Percentiles rank a stretch among this genome's conserved stretches.
phyloP scores from a whole-genome alignment of 2,329 filamentous ascomycete genomes.

The Simplicillium sp. region DNA sequence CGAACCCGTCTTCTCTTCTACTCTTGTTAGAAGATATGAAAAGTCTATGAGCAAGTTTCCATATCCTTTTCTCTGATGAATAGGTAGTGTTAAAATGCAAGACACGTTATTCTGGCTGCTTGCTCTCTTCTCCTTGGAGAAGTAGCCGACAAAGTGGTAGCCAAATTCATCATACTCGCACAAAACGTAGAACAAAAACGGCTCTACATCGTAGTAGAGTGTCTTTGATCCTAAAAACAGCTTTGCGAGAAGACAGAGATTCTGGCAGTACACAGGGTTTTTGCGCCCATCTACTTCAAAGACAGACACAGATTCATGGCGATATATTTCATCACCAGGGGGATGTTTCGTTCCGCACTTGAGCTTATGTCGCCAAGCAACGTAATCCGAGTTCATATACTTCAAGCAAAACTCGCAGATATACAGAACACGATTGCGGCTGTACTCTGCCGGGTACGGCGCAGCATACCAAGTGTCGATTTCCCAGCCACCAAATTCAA shows the following conservation, averaged over 20 bases:
- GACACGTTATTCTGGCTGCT: slow-evolving; percentile 96
- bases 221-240: slow-evolving; percentile 98
- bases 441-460: slow-evolving; percentile 97
- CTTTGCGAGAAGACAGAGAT: slow-evolving; percentile 90
- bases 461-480: slow-evolving; percentile 99
- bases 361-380: slow-evolving; percentile 93
- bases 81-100: slow-evolving; percentile 90
- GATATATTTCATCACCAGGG: slow-evolving; percentile 95
- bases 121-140: slow-evolving; percentile 94
- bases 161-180: slow-evolving; percentile 87
- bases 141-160: slow-evolving; percentile 98
- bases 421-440: slow-evolving; percentile 89
- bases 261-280: slow-evolving; percentile 97
- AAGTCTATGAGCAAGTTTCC: slow-evolving; percentile 97
- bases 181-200: slow-evolving; percentile 94
- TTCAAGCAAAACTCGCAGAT: slow-evolving; percentile 99
- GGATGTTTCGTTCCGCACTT: slow-evolving; percentile 97
- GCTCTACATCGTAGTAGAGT: slow-evolving; percentile 94
- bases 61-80: slow-evolving; percentile 95
- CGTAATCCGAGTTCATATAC: slow-evolving; percentile 99
- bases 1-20: slow-evolving; percentile 88
- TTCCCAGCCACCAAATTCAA: slow-evolving; percentile 94
- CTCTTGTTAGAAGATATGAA: slow-evolving; percentile 88
- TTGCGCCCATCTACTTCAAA: slow-evolving; percentile 97
- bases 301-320: slow-evolving; percentile 81